Percentiles rank a stretch among this genome's conserved stretches.
phyloP scores from a whole-genome alignment of 1,284 basidiomycete genomes.

The Tilletia indica region DNA sequence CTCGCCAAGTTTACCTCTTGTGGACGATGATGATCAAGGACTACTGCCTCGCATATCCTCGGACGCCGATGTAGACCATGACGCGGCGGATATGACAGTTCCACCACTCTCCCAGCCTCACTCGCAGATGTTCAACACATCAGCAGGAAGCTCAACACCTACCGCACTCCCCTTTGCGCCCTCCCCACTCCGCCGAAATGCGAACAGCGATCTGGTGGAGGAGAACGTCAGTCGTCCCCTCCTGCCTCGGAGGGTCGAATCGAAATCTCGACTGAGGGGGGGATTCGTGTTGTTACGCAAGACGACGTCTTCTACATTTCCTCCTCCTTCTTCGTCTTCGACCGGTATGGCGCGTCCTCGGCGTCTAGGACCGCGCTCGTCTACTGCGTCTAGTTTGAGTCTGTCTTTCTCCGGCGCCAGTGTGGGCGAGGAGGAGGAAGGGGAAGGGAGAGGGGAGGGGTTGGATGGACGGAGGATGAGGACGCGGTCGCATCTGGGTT shows the following conservation, averaged over 20 bases:
- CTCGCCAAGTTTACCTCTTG: too few relatives aligned
- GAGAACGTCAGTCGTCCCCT: neutral
- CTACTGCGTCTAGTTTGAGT: neutral
- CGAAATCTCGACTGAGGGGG: neutral
- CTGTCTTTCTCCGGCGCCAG: neutral
- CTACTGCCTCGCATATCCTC: too few relatives aligned
- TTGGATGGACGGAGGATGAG: neutral
- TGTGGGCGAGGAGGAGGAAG: neutral
- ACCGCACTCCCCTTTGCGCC: slow-evolving; percentile 9
- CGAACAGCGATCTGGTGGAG: neutral
- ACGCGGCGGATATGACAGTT: neutral
- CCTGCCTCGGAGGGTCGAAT: neutral
- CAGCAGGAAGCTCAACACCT: neutral
- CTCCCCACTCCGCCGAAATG: neutral
- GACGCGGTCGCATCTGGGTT: neutral
- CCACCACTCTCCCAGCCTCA: neutral
- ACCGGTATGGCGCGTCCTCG: neutral
- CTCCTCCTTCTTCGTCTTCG: neutral
- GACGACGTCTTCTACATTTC: slow-evolving; percentile 9
- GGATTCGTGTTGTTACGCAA: slow-evolving; percentile 6
- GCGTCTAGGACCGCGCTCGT: neutral
- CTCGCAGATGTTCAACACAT: neutral
- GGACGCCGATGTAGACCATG: too few relatives aligned
- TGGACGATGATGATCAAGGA: too few relatives aligned
- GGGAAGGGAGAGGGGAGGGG: neutral